These are phyloP conservation scores for Pleurotus sapidus DNA, from an alignment of 768 basidiomycete genomes.

Conservation along the genomic window DNA sequence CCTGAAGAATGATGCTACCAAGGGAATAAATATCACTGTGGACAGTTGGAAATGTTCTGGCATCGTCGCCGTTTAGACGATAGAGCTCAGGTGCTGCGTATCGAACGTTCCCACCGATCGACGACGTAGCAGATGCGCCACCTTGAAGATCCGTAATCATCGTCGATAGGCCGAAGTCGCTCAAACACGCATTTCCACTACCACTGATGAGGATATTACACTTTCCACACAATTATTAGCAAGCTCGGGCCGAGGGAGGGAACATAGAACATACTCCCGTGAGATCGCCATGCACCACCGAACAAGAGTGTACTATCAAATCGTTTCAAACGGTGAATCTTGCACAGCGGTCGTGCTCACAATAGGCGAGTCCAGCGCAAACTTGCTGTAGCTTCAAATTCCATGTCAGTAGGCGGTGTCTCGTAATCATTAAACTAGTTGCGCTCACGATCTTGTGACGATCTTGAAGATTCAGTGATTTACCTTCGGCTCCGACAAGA, in stretches of 20 bases:
- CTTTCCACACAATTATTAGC: constrained; percentile 13
- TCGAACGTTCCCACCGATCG: constrained; percentile 25
- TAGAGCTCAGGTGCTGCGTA: constrained; percentile 34
- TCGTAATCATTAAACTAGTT: neutral
- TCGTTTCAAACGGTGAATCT: neutral
- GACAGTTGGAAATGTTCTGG: neutral
- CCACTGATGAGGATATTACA: constrained; percentile 32
- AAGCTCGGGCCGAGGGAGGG: neutral
- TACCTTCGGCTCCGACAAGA: constrained; percentile 13
- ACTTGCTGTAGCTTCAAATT: constrained; percentile 5
- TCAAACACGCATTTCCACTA: constrained; percentile 24
- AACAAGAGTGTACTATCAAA: constrained; percentile 13
- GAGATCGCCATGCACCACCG: constrained; percentile 29
- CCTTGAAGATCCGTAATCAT: constrained; percentile 18
- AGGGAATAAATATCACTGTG: constrained; percentile 14
- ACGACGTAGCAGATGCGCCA: constrained; percentile 21
- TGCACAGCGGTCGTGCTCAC: neutral
- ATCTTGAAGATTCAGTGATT: constrained; percentile 10
- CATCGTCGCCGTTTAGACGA: neutral
- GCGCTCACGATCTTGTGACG: constrained; percentile 17
- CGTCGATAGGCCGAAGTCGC: constrained; percentile 34
- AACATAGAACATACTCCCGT: constrained; percentile 21
- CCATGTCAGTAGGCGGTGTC: neutral
- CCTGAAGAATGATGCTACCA: constrained; percentile 12
- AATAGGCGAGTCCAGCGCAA: constrained; percentile 6